Evolutionary conservation across 225 moss, liverwort and hornwort species (phyloP).

Genomic region (Sphagnum tenellum): DNA sequence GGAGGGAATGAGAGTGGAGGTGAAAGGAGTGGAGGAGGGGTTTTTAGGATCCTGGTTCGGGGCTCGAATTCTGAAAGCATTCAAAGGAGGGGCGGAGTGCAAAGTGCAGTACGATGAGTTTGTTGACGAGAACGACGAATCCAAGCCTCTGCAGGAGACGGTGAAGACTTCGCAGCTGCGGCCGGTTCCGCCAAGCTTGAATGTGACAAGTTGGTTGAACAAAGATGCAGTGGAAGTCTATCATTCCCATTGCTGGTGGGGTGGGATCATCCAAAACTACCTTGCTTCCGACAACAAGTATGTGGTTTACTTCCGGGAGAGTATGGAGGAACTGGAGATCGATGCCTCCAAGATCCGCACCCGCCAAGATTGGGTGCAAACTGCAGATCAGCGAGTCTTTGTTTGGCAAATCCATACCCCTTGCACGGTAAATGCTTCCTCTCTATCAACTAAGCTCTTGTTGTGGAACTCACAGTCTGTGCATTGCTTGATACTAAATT

Average conservation of each 20-base stretch:
- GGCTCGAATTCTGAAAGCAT: neutral
- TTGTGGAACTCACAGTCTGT: too few species aligned
- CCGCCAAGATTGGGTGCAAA: constrained; percentile 6
- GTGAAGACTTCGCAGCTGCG: constrained; percentile 4
- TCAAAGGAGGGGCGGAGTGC: neutral
- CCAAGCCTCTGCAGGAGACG: neutral
- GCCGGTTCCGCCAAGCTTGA: neutral
- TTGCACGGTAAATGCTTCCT: too few species aligned
- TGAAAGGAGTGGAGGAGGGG: neutral
- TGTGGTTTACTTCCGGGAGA: neutral
- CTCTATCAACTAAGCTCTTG: too few species aligned
- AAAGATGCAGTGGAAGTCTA: constrained; percentile 17
- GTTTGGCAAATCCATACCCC: too few species aligned
- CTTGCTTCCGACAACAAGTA: neutral
- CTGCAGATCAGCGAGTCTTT: neutral
- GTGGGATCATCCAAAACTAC: constrained; percentile 4
- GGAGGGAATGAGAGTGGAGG: neutral
- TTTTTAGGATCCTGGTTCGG: constrained; percentile 9
- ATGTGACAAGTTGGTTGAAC: neutral
- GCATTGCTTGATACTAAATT: too few species aligned
- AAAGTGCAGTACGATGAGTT: constrained; percentile 10
- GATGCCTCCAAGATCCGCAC: neutral
- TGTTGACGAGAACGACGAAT: neutral
- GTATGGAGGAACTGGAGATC: neutral
- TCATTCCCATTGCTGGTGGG: constrained; percentile 7